Evolutionary conservation across 129 eudicot species (phyloP), one percentile per base, ranked within the genome.

Genomic region (Flaveria robusta): DNA sequence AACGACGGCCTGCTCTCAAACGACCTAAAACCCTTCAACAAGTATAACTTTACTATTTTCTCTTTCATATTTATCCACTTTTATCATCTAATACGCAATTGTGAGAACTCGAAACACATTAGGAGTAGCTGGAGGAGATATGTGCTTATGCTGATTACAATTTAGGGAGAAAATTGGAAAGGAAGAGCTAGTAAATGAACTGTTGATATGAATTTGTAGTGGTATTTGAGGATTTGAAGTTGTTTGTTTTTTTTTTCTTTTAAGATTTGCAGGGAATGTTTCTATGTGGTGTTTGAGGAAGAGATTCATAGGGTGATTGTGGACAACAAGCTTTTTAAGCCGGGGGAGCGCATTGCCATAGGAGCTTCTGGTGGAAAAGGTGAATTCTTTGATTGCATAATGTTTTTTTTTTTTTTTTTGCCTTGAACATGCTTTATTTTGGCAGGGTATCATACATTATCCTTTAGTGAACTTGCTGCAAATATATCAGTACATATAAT

Each of bases 281-380:
- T 93, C 22, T 90, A 85, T 69, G 89, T 67, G 60, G 97, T 85
- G 37, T 90, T 93, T 72, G 98, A 93, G 74, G 96, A 93, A 14
- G 98, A 93, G 83, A 87, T 93, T 75, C 98, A 93, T 78, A 82
- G 63, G 26, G 95, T 85, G 5, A 88, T 93, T 46, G 85, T 93
- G 12, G 87, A 88, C 65, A 93, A 88, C 74, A 83, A 83, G 10
- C 89, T 93, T 7, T 93, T 93, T 76, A 93, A 83, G 77, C 89
- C 86, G 2, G 96, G 97, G 19, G 97, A 90, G 54, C 98, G 97
- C 55, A 79, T 93, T 41, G 98, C 97, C 42, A 93, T 93, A 27
- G 98, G 98, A 45, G 98, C 98, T 73, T 93, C 98, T 69, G 98
- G 98, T 72, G 98, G 98, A 62, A 93, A 93, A 90, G 98, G 98